Base-by-base conservation (phyloP, 2,329 filamentous ascomycete genomes). In the Raffaelea arxii region DNA sequence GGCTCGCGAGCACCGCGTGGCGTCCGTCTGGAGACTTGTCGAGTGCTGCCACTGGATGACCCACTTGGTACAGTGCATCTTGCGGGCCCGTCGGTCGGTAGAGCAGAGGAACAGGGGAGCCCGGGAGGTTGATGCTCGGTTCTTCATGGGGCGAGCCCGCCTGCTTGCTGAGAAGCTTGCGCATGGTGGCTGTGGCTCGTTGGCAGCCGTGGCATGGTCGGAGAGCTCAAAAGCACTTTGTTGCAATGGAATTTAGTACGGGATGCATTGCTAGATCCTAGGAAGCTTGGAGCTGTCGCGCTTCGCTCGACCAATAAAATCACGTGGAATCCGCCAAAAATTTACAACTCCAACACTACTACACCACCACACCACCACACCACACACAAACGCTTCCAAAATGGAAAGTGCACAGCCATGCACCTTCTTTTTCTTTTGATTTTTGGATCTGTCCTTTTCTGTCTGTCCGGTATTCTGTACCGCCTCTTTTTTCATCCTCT, bases 81-180 rank as follows among this genome's bases (percentile, higher is more conserved):
- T 80, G 79, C 9, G 77, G 74, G 51, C 70, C 71, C 37, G 62
- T 66, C 1, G 75, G 72, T 22, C 77, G 75, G 51, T 73, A 71
- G 6, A 69, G 63, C 25, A 62, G 58, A 45, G 66, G 59, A 6
- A 64, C 57, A 1, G 66, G 65, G 3, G 73, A 71, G 56, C 67
- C 70, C 47, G 73, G 24, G 47, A 73, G 60, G 49, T 63, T 66
- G 38, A 66, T 61, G 36, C 68, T 64, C 14, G 67, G 59, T 53
- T 71, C 65, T 51, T 67, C 70, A 48, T 67, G 59, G 37, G 66
- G 62, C 50, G 71, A 65, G 51, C 75, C 70, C 53, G 68, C 61
- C 49, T 67, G 63, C 56, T 76, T 76, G 59, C 76, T 75, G 25
- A 80, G 71, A 22, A 80, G 70, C 65, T 78, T 76, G 59, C 76